Evolutionary conservation across 2,329 filamentous ascomycete species (phyloP), one percentile per base, ranked within the genome.

Genomic region (Ophiosphaerella narmari): DNA sequence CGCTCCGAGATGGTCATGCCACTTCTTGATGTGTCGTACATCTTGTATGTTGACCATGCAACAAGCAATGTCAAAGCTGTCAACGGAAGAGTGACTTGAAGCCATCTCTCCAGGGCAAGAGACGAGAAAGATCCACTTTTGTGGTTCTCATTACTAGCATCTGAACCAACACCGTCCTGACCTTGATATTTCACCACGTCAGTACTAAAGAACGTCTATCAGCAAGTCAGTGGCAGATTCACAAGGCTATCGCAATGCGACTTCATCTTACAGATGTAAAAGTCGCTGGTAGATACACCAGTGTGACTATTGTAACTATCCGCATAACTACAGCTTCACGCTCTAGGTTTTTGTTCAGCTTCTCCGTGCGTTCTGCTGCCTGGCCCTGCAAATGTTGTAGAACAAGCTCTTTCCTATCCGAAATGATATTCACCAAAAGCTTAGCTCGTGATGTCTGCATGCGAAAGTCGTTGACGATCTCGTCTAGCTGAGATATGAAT

Each of bases 191-290:
- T 73, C 12, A 76, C 47, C 8, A 76, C 60, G 39, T 75, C 73
- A 0, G 74, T 76, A 38, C 71, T 70, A 50, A 77, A 76, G 43
- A 77, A 74, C 2, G 74, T 75, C 66, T 74, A 6, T 23, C 0
- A 1, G 3, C 32, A 2, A 0, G 31, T 53, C 21, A 50, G 48
- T 18, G 7, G 9, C 11, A 18, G 14, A 5, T 18, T 12, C 16
- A 38, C 18, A 18, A 29, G 26, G 26, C 6, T 29, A 29, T 29
- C 26, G 6, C 2, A 29, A 29, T 11, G 26, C 6, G 11, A 9
- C 11, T 8, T 21, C 3, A 14, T 48, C 65, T 54, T 48, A 67
- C 65, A 11, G 65, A 66, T 16, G 65, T 61, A 32, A 67, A 68
- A 2, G 63, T 67, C 2, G 62, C 65, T 9, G 65, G 65, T 3